Evolutionary conservation across 345 rosid species (phyloP).

Genomic region (Atalantia buxifolia): DNA sequence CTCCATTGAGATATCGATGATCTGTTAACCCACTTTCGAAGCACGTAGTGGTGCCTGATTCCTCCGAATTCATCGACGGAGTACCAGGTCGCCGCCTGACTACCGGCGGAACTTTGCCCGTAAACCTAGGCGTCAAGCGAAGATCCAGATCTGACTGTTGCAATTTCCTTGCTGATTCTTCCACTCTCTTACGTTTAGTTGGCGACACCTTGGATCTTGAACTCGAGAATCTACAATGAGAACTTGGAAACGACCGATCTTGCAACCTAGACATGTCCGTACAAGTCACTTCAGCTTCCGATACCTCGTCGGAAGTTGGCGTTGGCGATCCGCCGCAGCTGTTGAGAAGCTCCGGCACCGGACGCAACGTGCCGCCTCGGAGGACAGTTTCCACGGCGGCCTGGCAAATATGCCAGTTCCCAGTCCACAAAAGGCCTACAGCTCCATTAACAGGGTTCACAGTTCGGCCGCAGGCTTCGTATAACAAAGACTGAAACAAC

Average conservation of each 20-base stretch:
- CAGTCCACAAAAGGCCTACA: slow-evolving; percentile 88
- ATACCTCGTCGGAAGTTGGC: slow-evolving; percentile 55
- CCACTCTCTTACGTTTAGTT: slow-evolving; percentile 48
- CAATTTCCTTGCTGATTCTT: slow-evolving; percentile 17
- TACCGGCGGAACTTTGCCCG: slow-evolving; percentile 25
- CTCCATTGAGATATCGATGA: slow-evolving; percentile 26
- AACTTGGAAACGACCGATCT: slow-evolving; percentile 31
- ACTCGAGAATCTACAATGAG: slow-evolving; percentile 59
- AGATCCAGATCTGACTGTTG: slow-evolving; percentile 68
- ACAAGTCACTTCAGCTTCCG: slow-evolving; percentile 55
- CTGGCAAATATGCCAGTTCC: slow-evolving; percentile 86
- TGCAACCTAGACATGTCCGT: slow-evolving; percentile 50
- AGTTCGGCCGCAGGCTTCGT: slow-evolving; percentile 93
- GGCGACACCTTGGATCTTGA: slow-evolving; percentile 58
- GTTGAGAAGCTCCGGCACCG: slow-evolving; percentile 61
- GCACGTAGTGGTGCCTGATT: slow-evolving; percentile 71
- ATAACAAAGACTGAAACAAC: slow-evolving; percentile 78
- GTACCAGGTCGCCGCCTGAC: slow-evolving; percentile 53
- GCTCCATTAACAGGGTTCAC: slow-evolving; percentile 97
- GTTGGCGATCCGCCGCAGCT: slow-evolving; percentile 33
- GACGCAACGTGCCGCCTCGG: slow-evolving; percentile 65
- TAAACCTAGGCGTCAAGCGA: slow-evolving; percentile 41
- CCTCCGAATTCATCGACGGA: slow-evolving; percentile 91
- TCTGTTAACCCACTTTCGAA: slow-evolving; percentile 45
- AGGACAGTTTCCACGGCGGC: slow-evolving; percentile 88